phyloP scores from a whole-genome alignment of 306 rosid species.

The Inga laurina region DNA sequence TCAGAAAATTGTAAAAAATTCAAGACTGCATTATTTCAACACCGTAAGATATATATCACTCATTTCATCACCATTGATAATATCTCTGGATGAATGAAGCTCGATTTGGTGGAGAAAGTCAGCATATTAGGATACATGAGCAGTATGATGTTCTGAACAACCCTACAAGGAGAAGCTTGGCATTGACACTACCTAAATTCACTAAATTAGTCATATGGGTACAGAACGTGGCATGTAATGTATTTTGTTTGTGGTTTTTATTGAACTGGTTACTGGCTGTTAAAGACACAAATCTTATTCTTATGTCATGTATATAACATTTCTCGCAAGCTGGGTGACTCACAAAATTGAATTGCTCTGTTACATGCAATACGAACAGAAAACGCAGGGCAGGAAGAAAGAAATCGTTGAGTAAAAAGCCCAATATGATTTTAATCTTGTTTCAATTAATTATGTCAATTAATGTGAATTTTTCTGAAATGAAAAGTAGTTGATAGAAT shows the following conservation, averaged over 20 bases:
- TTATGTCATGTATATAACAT: background rate
- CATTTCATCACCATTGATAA: background rate
- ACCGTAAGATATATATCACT: too few species aligned
- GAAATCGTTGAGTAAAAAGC: too few species aligned
- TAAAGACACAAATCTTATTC: background rate
- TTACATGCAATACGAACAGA: background rate
- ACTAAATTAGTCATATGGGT: background rate
- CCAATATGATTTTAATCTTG: too few species aligned
- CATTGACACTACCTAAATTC: background rate
- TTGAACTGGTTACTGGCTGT: background rate
- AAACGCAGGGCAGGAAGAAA: too few species aligned
- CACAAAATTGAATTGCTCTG: background rate
- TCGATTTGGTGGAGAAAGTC: background rate
- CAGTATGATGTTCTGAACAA: conserved; percentile 1
- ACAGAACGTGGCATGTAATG: background rate
- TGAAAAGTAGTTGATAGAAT: too few species aligned
- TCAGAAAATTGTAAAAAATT: too few species aligned
- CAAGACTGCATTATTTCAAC: too few species aligned
- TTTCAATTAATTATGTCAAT: too few species aligned
- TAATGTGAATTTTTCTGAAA: too few species aligned
- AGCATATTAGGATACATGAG: background rate
- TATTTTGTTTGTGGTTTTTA: background rate
- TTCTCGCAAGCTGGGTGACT: background rate
- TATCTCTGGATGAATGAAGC: background rate
- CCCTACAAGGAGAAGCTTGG: background rate